These are phyloP conservation scores for Cercospora zeae-maydis DNA, from an alignment of 2,329 filamentous ascomycete species.

Conservation along the genomic window DNA sequence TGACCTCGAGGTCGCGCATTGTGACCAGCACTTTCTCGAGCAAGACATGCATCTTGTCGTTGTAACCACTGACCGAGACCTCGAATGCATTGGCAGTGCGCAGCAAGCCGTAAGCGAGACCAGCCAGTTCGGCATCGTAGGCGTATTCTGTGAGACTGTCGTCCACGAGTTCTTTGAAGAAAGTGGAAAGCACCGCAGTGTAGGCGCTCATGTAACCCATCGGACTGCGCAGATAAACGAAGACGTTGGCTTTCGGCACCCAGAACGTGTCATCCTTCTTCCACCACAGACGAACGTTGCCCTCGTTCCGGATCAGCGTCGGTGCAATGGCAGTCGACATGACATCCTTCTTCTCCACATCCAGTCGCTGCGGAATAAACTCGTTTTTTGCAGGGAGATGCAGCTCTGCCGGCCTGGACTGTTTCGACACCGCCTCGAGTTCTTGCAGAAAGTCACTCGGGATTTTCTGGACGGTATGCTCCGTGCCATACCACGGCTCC, in stretches of 20 bases:
- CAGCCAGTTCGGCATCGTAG: slow-evolving; percentile 92
- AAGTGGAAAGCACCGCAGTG: slow-evolving; percentile 69
- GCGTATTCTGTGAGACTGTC: slow-evolving; percentile 90
- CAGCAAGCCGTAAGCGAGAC: slow-evolving; percentile 75
- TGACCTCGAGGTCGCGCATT: slow-evolving; percentile 79
- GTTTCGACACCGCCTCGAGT: slow-evolving; percentile 60
- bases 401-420: slow-evolving; percentile 62
- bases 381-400: slow-evolving; percentile 91
- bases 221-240: slow-evolving; percentile 75
- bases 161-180: slow-evolving; percentile 81
- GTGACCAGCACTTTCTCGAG: slow-evolving; percentile 82
- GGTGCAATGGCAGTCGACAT: slow-evolving; percentile 69
- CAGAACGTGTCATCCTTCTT: slow-evolving; percentile 99
- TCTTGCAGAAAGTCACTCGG: slow-evolving; percentile 70
- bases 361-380: slow-evolving; percentile 88
- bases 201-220: slow-evolving; percentile 75
- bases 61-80: slow-evolving; percentile 82
- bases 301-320: slow-evolving; percentile 79
- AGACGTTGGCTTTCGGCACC: slow-evolving; percentile 89
- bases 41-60: slow-evolving; percentile 89
- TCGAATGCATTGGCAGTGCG: slow-evolving; percentile 66
- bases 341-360: slow-evolving; percentile 93
- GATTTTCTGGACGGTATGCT: slow-evolving; percentile 81
- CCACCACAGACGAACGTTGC: slow-evolving; percentile 80
- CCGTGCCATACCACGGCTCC: slow-evolving; percentile 97